These are phyloP conservation scores for Lecanicillium sp. DNA, from an alignment of 2,329 filamentous ascomycete species.

Conservation along the genomic window DNA sequence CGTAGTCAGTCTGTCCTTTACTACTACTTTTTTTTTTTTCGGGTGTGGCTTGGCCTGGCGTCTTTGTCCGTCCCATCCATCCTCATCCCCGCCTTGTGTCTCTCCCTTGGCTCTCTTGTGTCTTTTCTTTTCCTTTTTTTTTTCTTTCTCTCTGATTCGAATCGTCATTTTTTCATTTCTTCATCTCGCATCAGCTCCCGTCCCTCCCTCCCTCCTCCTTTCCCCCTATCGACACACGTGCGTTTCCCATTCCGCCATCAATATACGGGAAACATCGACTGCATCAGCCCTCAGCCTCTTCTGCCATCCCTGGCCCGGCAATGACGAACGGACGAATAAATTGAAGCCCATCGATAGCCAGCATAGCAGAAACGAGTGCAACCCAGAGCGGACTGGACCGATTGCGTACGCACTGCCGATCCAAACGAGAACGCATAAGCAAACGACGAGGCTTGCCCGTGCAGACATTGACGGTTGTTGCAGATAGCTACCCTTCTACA, in stretches of 20 bases:
- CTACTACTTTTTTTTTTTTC: background rate
- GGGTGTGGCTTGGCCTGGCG: constrained; percentile 2
- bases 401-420: background rate
- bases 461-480: too few species aligned
- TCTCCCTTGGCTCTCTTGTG: constrained; percentile 3
- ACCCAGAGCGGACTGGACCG: background rate
- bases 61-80: background rate
- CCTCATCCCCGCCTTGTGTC: constrained; percentile 9
- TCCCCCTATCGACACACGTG: background rate
- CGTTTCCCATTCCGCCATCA: background rate
- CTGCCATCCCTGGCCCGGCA: background rate
- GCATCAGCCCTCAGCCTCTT: too few species aligned
- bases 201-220: background rate
- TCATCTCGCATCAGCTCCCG: background rate
- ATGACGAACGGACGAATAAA: constrained; percentile 1
- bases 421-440: background rate
- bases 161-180: background rate
- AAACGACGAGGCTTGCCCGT: too few species aligned
- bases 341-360: background rate
- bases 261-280: background rate
- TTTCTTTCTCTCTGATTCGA: too few species aligned
- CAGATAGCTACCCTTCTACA: too few species aligned
- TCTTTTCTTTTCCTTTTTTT: background rate
- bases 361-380: background rate
- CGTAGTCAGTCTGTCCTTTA: background rate